Evolutionary conservation across 2,329 filamentous ascomycete species (phyloP).

Genomic region (Aspergillus versicolor): DNA sequence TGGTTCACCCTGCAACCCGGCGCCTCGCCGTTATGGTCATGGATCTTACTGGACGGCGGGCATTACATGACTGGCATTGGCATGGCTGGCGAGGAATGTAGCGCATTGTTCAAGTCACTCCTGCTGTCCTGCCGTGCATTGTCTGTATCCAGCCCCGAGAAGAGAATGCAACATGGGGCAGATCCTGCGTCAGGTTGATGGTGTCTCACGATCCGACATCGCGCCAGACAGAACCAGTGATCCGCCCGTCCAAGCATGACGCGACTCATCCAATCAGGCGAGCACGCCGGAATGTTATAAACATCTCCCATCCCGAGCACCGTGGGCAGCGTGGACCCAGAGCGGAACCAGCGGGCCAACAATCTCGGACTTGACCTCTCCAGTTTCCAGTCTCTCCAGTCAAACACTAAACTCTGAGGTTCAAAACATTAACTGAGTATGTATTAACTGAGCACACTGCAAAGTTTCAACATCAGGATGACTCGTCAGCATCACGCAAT

Average conservation of each 20-base stretch:
- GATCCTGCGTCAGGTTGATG: background rate
- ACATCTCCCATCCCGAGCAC: too few species aligned
- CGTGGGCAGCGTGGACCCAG: background rate
- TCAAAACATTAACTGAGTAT: too few species aligned
- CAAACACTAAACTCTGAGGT: too few species aligned
- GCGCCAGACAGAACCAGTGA: background rate
- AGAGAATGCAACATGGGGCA: background rate
- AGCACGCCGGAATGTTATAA: background rate
- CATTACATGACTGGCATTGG: background rate
- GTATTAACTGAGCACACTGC: too few species aligned
- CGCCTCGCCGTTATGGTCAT: background rate
- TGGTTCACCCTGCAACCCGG: background rate
- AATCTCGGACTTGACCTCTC: too few species aligned
- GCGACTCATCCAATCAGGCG: background rate
- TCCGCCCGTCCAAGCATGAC: background rate
- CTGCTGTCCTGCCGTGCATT: background rate
- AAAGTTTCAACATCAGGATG: too few species aligned
- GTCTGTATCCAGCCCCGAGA: background rate
- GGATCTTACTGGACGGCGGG: too few species aligned
- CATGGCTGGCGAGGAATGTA: background rate
- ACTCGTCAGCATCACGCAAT: too few species aligned
- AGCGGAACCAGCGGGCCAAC: constrained; percentile 3
- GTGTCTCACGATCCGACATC: constrained; percentile 1
- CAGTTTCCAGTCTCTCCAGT: too few species aligned
- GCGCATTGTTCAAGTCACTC: background rate